Evolutionary conservation across 352 stramenopile genomes (phyloP), one percentile per base, ranked within the genome.

Genomic region (Phytophthora cajani): DNA sequence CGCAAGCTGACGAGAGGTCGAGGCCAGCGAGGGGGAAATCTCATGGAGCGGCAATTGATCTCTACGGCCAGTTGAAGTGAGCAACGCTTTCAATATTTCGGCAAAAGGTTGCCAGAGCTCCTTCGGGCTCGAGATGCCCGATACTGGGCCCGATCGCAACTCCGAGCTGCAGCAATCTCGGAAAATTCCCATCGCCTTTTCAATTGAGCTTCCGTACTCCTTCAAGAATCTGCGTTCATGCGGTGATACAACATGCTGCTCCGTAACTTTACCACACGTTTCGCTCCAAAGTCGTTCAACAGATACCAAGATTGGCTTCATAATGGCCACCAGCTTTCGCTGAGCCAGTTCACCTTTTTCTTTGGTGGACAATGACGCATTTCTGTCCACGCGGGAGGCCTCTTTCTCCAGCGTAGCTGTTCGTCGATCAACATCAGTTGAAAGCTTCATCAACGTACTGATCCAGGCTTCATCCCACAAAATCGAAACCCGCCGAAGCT

Each of bases 391-490:
- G 3, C 88, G 81, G 44, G 62, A 61, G 4, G 85, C 82, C 66
- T 97, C 88, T 56, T 95, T 94, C 61, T 93, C 82, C 19, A 97
- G 42, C 17, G 89, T 95, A 58, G 65, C 84, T 2, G 79, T 81
- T 44, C 87, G 72, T 21, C 89, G 82, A 62, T 75, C 78, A 9
- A 95, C 85, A 61, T 97, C 88, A 0, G 82, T 74, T 11, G 82
- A 82, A 62, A 97, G 63, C 58, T 97, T 97, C 36, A 81, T 76
- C 14, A 97, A 73, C 8, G 77, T 78, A 30, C 52, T 80, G 16
- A 93, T 81, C 89, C 89, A 97, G 6, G 78, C 77, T 73, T 97
- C 89, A 49, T 97, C 89, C 88, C 88, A 97, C 46, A 97, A 61
- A 46, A 95, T 76, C 1, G 89, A 88, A 44, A 97, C 83, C 23